Evolutionary conservation across 306 rosid genomes (phyloP).

Genomic region (Cercis canadensis): DNA sequence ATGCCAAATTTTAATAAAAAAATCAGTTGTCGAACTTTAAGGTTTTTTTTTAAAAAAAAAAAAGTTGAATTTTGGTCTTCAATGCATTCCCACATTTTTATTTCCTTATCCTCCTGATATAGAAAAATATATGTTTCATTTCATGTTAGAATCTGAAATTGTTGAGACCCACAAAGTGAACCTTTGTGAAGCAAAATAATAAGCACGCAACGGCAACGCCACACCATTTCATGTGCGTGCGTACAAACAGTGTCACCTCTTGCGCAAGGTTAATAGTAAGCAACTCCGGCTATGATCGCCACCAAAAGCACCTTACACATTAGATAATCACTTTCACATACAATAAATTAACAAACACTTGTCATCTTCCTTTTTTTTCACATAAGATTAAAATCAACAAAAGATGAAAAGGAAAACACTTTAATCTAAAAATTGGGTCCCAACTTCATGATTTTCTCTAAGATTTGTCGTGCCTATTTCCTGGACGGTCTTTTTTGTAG

Average conservation of each 20-base stretch:
- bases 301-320: constrained; percentile 29
- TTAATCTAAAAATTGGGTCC: constrained; percentile 35
- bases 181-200: background rate
- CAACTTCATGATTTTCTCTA: constrained; percentile 53
- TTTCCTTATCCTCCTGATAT: no score
- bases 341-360: constrained; percentile 31
- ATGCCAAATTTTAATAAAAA: no score
- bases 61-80: no score
- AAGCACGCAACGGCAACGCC: background rate
- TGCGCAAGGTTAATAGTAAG: constrained; percentile 10
- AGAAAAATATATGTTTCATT: no score
- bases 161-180: background rate
- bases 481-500: constrained; percentile 87
- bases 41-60: no score
- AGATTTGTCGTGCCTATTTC: constrained; percentile 78
- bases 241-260: background rate
- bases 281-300: constrained; percentile 15
- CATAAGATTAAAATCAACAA: constrained; percentile 53
- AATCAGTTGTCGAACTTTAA: no score
- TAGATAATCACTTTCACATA: constrained; percentile 6
- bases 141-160: background rate
- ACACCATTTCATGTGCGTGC: background rate
- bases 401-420: constrained; percentile 20
- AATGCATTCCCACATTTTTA: no score
- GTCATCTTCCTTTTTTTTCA: constrained; percentile 31